Percentiles rank a stretch among this genome's conserved stretches.
Evolutionary conservation across 306 rosid species (phyloP).

Genomic region (Bauhinia variegata): DNA sequence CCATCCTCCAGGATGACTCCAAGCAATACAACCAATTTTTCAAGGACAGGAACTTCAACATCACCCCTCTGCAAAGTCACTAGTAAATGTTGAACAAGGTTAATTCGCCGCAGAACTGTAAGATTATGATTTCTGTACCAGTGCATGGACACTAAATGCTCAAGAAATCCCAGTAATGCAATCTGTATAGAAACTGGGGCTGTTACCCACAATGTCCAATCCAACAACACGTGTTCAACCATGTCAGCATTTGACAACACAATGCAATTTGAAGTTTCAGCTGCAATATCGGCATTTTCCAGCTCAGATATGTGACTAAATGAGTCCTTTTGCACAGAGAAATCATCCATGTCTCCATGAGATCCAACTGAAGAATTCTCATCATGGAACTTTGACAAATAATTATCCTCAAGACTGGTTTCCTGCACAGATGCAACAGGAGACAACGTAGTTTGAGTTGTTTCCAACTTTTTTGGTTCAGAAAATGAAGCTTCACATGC

Average conservation of each 20-base stretch:
- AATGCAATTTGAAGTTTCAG: slow-evolving; percentile 96
- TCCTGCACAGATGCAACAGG: slow-evolving; percentile 66
- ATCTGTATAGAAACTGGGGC: slow-evolving; percentile 88
- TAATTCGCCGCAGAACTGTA: slow-evolving; percentile 83
- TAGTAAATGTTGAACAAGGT: slow-evolving; percentile 95
- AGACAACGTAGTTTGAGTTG: slow-evolving; percentile 55
- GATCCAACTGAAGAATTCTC: slow-evolving; percentile 89
- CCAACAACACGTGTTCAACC: slow-evolving; percentile 99
- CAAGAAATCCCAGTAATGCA: slow-evolving; percentile 92
- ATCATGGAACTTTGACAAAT: slow-evolving; percentile 80
- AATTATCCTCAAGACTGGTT: slow-evolving; percentile 69
- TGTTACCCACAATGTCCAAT: slow-evolving; percentile 98
- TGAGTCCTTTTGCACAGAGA: slow-evolving; percentile 86
- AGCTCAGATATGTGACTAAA: slow-evolving; percentile 95
- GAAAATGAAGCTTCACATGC: slow-evolving; percentile 99
- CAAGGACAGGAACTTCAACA: slow-evolving; percentile 97
- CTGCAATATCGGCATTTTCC: slow-evolving; percentile 73
- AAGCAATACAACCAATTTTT: slow-evolving; percentile 92
- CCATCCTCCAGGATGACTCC: slow-evolving; percentile 99
- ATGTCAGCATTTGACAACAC: slow-evolving; percentile 98
- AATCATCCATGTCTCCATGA: slow-evolving; percentile 91
- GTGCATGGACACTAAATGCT: slow-evolving; percentile 99
- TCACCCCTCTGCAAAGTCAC: slow-evolving; percentile 98
- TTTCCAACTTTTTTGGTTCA: slow-evolving; percentile 84
- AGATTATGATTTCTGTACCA: slow-evolving; percentile 98